These are phyloP conservation scores for Aspergillus pseudotamarii DNA, from an alignment of 2,329 filamentous ascomycete species.

Conservation along the genomic window DNA sequence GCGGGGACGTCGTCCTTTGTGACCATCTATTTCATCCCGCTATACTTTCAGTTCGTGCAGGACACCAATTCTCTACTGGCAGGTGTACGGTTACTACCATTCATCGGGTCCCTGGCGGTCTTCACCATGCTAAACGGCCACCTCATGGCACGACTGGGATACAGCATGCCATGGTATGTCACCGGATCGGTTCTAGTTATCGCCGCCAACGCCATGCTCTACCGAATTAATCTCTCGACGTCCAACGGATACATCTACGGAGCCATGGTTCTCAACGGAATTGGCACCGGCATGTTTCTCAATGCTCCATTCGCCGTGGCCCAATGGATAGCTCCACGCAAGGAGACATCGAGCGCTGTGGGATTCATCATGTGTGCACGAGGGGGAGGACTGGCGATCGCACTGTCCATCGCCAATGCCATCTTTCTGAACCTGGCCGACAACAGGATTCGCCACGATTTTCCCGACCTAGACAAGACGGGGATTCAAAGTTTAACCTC, in stretches of 20 bases:
- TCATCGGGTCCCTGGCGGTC: slow-evolving; percentile 25
- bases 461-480: not conserved
- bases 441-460: not conserved
- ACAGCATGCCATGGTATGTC: slow-evolving; percentile 26
- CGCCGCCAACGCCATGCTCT: not conserved
- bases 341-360: too few species aligned
- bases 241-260: too few species aligned
- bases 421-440: slow-evolving; percentile 3
- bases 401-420: slow-evolving; percentile 1
- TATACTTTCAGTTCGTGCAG: slow-evolving; percentile 57
- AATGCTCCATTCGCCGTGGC: too few species aligned
- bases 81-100: slow-evolving; percentile 36
- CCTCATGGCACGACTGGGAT: slow-evolving; percentile 24
- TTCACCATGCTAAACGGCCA: slow-evolving; percentile 25
- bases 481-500: not conserved
- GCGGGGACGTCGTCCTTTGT: slow-evolving; percentile 40
- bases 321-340: too few species aligned
- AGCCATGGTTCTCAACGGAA: too few species aligned
- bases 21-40: slow-evolving; percentile 55
- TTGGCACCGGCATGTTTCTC: too few species aligned
- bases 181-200: slow-evolving; percentile 18
- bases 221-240: too few species aligned
- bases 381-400: not conserved
- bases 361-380: slow-evolving; percentile 14
- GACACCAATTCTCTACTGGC: slow-evolving; percentile 40